Evolutionary conservation across 345 rosid species (phyloP), one percentile per base, ranked within the genome.

Genomic region (Salix brachista): DNA sequence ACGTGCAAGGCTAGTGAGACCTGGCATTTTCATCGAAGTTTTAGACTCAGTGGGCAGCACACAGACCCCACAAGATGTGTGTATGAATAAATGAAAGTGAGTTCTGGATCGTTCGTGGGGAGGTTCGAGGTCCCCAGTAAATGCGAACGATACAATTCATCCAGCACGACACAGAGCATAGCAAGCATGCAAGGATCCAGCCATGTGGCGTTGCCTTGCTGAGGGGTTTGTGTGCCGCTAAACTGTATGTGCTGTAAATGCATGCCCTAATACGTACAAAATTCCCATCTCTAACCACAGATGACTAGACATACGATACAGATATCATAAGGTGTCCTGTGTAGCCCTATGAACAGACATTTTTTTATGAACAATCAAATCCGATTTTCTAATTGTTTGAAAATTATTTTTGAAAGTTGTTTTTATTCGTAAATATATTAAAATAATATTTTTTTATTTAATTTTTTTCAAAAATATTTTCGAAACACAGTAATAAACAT

Each of bases 71-170:
- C 80, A 54, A 65, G 71, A 62, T 56, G 69, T 32, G 52, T 56
- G 65, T 25, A 12, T 32, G 65, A 60, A 62, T 48, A 77, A 41
- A 80, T 56, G 67, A 86, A 82, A 79, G 76, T 46, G 82, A 80
- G 62, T 32, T 74, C 36, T 34, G 76, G 0, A n/a, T 56, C 67
- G 34, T 8, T 23, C 39, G 71, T 54, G 41, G 48, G 67, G 3
- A 41, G 36, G 66, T 8, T 11, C 14, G 26, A 8, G 37, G 67
- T 68, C 60, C 74, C 56, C 74, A 60, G 78, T 56, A 72, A 65
- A 7, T 42, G 37, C 74, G 84, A 78, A 69, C 7, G 71, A 17
- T 72, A 75, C 81, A 70, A 39, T 37, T 81, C 83, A 67, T 69
- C 34, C 14, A 66, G 18, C 44, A 32, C 37, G 12, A 34, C 56